Conservation (phyloP, 2,329 filamentous ascomycete genomes). For the Diaporthe velutina region DNA sequence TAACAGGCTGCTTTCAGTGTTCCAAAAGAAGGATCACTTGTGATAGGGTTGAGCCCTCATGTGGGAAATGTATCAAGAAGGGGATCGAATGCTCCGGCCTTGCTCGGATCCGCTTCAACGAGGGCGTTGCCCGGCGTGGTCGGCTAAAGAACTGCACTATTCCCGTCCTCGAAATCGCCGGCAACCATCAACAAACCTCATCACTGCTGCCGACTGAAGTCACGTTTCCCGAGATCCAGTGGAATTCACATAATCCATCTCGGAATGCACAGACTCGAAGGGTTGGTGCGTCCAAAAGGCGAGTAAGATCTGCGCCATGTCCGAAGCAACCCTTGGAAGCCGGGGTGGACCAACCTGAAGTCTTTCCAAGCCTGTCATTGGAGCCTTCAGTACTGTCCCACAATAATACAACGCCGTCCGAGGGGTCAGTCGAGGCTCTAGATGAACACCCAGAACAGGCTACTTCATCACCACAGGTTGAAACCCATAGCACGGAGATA, state of each 20-base stretch:
- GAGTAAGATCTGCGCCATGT: neutral
- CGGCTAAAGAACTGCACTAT: conserved; percentile 7
- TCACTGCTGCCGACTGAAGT: neutral
- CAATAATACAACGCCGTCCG: neutral
- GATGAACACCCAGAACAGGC: neutral
- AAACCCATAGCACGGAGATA: neutral
- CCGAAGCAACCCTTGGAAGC: neutral
- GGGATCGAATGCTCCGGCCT: conserved; percentile 4
- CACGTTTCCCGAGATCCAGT: neutral
- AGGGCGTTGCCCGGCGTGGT: conserved; percentile 15
- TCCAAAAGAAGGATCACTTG: conserved; percentile 6
- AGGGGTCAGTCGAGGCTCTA: neutral
- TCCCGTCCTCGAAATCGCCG: neutral
- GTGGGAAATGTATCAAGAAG: conserved; percentile 12
- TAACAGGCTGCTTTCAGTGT: conserved; percentile 11
- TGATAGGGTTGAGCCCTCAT: neutral
- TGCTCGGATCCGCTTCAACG: conserved; percentile 15
- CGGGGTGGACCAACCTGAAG: neutral
- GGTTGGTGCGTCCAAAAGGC: neutral
- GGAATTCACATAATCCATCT: neutral
- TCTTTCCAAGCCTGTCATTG: no score
- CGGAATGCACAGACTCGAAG: neutral
- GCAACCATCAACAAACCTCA: neutral
- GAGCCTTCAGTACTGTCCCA: neutral
- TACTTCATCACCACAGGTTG: neutral